Conservation (phyloP, 495 filamentous ascomycete species). For the Neurospora tetraspora region DNA sequence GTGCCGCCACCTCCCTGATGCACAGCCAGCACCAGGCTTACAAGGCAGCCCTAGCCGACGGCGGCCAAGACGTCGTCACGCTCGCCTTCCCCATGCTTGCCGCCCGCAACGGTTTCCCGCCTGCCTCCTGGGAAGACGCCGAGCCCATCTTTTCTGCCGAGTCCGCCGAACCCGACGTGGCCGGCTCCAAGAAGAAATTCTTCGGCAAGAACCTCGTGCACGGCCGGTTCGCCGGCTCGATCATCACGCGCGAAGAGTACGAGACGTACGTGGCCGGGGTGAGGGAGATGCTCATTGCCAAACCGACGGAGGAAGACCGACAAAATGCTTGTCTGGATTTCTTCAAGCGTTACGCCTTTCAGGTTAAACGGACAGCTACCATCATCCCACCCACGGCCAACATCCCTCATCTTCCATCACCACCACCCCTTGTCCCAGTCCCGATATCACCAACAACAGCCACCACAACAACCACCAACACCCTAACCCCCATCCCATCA, state of each 20-base stretch:
- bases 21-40: slow-evolving; percentile 7
- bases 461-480: not conserved
- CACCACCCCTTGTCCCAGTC: not conserved
- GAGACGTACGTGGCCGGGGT: slow-evolving; percentile 2
- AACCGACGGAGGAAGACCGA: not conserved
- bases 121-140: not conserved
- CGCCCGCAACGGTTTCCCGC: slow-evolving; percentile 2
- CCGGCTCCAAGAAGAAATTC: not conserved
- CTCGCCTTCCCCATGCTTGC: slow-evolving; percentile 12
- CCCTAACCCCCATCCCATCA: not conserved
- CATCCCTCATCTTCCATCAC: not conserved
- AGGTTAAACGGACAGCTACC: not conserved
- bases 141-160: not conserved
- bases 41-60: not conserved
- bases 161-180: not conserved
- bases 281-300: not conserved
- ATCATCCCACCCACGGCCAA: not conserved
- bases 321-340: slow-evolving; percentile 11
- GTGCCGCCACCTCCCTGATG: slow-evolving; percentile 3
- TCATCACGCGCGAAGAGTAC: slow-evolving; percentile 12
- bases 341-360: slow-evolving; percentile 22
- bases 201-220: slow-evolving; percentile 13
- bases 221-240: slow-evolving; percentile 7
- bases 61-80: not conserved
- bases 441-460: not conserved